Conservation (phyloP, 768 basidiomycete genomes). For the Psilocybe azurescens region DNA sequence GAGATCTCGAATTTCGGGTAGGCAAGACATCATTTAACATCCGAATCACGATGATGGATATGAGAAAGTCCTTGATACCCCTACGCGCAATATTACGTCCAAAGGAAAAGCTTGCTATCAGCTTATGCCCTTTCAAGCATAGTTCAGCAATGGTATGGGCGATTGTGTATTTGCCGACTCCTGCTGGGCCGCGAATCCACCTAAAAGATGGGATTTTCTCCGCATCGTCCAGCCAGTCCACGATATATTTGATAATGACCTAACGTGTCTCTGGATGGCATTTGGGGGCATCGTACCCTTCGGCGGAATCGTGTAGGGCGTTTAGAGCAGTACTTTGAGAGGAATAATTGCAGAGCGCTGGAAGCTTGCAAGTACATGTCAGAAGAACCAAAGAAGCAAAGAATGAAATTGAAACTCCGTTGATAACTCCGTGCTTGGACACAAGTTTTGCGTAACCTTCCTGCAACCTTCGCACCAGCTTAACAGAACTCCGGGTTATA, state of each 20-base stretch:
- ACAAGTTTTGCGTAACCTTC: too few species aligned
- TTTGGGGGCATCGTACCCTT: neutral
- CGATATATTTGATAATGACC: neutral
- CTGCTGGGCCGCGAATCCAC: constrained; percentile 10
- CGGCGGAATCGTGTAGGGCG: constrained; percentile 1
- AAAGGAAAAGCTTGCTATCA: constrained; percentile 7
- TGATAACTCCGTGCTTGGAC: too few species aligned
- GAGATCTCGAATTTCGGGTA: too few species aligned
- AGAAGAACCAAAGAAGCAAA: too few species aligned
- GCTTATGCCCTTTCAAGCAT: neutral
- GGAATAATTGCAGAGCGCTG: too few species aligned
- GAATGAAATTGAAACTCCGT: too few species aligned
- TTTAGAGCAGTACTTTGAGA: neutral
- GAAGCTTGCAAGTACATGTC: too few species aligned
- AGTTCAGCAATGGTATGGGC: neutral
- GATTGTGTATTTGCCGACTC: constrained; percentile 9
- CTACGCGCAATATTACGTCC: neutral
- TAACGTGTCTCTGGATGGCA: constrained; percentile 1
- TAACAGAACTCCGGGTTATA: too few species aligned
- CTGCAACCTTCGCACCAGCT: too few species aligned
- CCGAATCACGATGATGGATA: too few species aligned
- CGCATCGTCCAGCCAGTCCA: neutral
- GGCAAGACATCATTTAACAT: too few species aligned
- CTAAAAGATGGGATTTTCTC: neutral
- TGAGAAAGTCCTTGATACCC: too few species aligned